A percentile compares a stretch with the other conserved stretches of the same genome.
phyloP scores from a whole-genome alignment of 2,329 filamentous ascomycete species.

The Zymoseptoria crescenta region DNA sequence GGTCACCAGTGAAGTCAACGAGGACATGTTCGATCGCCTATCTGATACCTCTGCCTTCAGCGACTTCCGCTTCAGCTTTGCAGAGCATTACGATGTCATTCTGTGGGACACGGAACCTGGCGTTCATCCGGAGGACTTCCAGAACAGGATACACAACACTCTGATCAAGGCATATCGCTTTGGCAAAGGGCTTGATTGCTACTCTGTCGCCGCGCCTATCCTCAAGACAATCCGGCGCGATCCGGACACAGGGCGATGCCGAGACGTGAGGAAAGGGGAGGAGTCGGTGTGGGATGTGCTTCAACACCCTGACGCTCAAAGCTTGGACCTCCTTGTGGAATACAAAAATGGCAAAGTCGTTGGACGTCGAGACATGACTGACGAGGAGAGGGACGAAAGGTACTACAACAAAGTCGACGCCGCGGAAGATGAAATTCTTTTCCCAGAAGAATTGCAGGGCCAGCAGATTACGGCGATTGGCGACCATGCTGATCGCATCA shows the following conservation, averaged over 20 bases:
- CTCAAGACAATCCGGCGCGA: slow-evolving; percentile 33
- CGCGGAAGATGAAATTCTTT: slow-evolving; percentile 36
- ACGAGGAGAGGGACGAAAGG: slow-evolving; percentile 9
- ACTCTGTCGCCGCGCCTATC: slow-evolving; percentile 28
- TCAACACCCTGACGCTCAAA: background rate
- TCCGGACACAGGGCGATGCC: slow-evolving; percentile 27
- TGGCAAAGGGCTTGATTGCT: slow-evolving; percentile 25
- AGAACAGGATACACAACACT: slow-evolving; percentile 21
- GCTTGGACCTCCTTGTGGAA: background rate
- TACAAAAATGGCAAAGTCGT: background rate
- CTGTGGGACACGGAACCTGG: slow-evolving; percentile 36
- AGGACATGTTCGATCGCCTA: slow-evolving; percentile 36
- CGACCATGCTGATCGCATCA: slow-evolving; percentile 1
- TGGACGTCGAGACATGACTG: slow-evolving; percentile 4
- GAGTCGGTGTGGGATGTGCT: slow-evolving; percentile 31
- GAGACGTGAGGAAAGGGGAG: slow-evolving; percentile 33
- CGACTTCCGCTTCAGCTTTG: slow-evolving; percentile 35
- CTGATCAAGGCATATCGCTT: slow-evolving; percentile 34
- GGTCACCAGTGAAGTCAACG: slow-evolving; percentile 29
- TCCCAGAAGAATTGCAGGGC: slow-evolving; percentile 30
- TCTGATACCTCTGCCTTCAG: slow-evolving; percentile 21
- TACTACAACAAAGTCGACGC: slow-evolving; percentile 36
- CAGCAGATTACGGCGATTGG: background rate
- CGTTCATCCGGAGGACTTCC: slow-evolving; percentile 18
- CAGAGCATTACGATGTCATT: slow-evolving; percentile 39